Evolutionary conservation across 1,139 yeast species (phyloP), one percentile per base, ranked within the genome.

Genomic region (Suhomyces wounanorum): DNA sequence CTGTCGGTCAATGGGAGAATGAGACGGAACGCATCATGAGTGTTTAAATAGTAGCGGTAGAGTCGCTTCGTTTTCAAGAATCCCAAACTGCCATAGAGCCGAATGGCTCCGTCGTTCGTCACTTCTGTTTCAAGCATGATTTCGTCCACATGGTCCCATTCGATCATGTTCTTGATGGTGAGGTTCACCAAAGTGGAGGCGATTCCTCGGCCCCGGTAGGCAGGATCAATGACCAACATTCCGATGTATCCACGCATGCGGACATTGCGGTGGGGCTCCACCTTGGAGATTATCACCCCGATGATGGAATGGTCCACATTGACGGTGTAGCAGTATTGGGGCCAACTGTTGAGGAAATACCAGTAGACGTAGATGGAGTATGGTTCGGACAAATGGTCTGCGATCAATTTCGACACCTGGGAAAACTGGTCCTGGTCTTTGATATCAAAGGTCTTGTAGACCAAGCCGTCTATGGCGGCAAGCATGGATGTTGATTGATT

Each of bases 61-160:
- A 94, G 78, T 53, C 98, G 75, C 62, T 94, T 91, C 40, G 86
- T 79, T 54, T 96, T 77, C 47, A 92, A 65, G 63, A 94, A 94
- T 1, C 99, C 99, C 70, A 92, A 79, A 55, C 86, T 83, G 65
- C 91, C 96, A 64, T 94, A 94, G 47, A 94, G 70, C 31, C 74
- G 71, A 55, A 92, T 73, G 1, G 99, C 99, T 0, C 88, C 87
- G 16, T 63, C 67, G 61, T 94, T 94, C 40, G 82, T 83, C 8
- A 89, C 96, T 65, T 94, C 99, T 0, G 99, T 89, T 65, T 94
- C 99, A 52, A 94, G 76, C 75, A 87, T 86, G 18, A 92, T 83
- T 65, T 94, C 99, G 67, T 94, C 98, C 37, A 92, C 90, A 2
- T 79, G 70, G 53, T 75, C 76, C 56, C 73, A 67, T 5, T 70